Conservation (phyloP, 2,329 filamentous ascomycete genomes). For the Plectosphaerella cucumerina region DNA sequence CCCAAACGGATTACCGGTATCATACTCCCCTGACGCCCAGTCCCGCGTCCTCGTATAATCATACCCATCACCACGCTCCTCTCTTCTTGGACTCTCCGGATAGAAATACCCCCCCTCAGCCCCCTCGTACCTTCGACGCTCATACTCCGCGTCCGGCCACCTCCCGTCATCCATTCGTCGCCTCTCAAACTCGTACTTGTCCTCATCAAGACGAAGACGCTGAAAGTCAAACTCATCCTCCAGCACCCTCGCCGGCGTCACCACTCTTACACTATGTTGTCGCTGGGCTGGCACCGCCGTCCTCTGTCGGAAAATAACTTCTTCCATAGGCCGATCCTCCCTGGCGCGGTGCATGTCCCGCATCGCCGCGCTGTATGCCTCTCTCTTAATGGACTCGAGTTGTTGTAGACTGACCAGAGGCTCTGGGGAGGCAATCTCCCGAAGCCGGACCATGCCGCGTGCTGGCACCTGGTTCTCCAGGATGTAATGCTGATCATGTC, state of each 20-base stretch:
- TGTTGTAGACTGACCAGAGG: neutral
- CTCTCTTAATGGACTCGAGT: conserved; percentile 1
- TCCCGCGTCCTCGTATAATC: conserved; percentile 5
- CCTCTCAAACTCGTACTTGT: conserved; percentile 5
- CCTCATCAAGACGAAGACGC: conserved; percentile 5
- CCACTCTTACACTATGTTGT: conserved; percentile 1
- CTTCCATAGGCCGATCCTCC: neutral
- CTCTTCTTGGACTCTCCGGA: conserved; percentile 1
- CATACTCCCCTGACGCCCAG: neutral
- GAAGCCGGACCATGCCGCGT: neutral
- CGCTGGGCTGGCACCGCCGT: conserved; percentile 1
- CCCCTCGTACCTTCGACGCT: neutral
- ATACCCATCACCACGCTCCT: conserved; percentile 5
- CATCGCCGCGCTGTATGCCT: neutral
- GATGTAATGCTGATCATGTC: conserved; percentile 4
- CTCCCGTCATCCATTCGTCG: neutral
- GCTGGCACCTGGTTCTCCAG: conserved; percentile 1
- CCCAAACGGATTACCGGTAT: conserved; percentile 12
- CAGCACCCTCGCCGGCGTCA: conserved; percentile 6
- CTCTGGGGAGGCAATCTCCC: neutral
- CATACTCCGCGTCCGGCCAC: conserved; percentile 1
- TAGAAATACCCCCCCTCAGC: neutral
- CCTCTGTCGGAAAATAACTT: conserved; percentile 3
- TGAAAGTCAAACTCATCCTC: conserved; percentile 8
- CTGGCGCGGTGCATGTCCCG: neutral